phyloP scores from a whole-genome alignment of 2,329 filamentous ascomycete genomes.

The Macroventuria anomochaeta region DNA sequence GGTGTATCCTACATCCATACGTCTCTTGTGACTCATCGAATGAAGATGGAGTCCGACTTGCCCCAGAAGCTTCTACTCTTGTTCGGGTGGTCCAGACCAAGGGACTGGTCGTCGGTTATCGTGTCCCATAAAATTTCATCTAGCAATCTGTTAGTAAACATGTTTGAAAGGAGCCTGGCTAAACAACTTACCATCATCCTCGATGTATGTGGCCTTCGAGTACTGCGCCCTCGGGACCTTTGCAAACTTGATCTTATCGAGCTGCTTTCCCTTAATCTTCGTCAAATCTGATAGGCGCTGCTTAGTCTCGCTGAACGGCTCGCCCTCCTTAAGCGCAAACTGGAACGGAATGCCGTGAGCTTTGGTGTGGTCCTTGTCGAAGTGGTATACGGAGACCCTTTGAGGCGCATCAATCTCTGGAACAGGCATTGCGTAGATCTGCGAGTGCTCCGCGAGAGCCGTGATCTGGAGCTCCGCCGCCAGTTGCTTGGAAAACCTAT shows the following conservation, averaged over 20 bases:
- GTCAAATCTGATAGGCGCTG: constrained; percentile 92
- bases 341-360: constrained; percentile 89
- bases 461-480: constrained; percentile 73
- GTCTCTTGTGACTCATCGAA: constrained; percentile 50
- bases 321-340: constrained; percentile 84
- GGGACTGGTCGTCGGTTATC: constrained; percentile 49
- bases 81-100: constrained; percentile 68
- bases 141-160: constrained; percentile 29
- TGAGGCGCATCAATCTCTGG: constrained; percentile 71
- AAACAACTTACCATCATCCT: constrained; percentile 75
- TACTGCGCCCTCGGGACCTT: constrained; percentile 70
- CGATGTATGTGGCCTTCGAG: constrained; percentile 78
- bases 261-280: constrained; percentile 95
- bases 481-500: constrained; percentile 84
- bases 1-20: constrained; percentile 34
- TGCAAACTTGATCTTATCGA: constrained; percentile 98
- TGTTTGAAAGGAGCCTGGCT: too few species aligned
- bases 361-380: constrained; percentile 85
- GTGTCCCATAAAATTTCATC: constrained; percentile 57
- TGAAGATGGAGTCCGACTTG: constrained; percentile 69
- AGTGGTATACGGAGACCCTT: constrained; percentile 86
- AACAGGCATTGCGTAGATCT: constrained; percentile 79
- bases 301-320: constrained; percentile 89
- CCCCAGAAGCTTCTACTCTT: constrained; percentile 66
- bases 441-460: constrained; percentile 84